Evolutionary conservation across 345 rosid species (phyloP), one percentile per base, ranked within the genome.

Genomic region (Aegle marmelos): DNA sequence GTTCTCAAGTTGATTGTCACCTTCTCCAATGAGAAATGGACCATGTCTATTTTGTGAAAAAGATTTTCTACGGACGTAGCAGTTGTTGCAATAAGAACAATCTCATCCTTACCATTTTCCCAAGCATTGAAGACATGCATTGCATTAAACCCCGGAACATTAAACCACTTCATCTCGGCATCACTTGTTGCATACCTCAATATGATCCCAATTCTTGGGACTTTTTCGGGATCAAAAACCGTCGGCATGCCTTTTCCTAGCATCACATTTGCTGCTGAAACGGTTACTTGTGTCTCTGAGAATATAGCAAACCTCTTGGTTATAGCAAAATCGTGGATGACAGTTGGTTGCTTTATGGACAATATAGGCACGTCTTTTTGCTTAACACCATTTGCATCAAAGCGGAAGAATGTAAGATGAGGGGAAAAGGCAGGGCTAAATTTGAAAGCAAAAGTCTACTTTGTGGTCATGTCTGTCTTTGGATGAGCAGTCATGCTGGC

Each of bases 401-500:
- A 77, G 0, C 70, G 28, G 48, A 72, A 72, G 39, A 72, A 77
- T 19, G 80, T 77, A 13, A 77, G 73, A 41, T 67, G 58, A 27
- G 81, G 84, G 16, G 13, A 3, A 41, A n/a, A 58, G 3, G 48
- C 0, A 0, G 48, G 64, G 62, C 75, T 76, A 53, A 60, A 72
- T 3, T 54, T 30, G 30, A 76, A 82, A 58, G 82, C 82, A 72
- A 82, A 82, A 2, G 75, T 48, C 41, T 83, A 80, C 2, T 56
- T 72, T 4, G 85, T 72, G 1, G 76, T 77, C 25, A 8, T 7
- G 41, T 82, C 82, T 3, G 60, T 16, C 21, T 79, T 76, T 9
- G 80, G 82, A 58, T 79, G 85, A 1, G 82, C 82, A 5, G 80
- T 83, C 85, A 83, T 79, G 80, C 30, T 76, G 2, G 75, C 50